Base-by-base conservation (phyloP, 2,329 filamentous ascomycete species). In the Pyrenochaeta sp. region DNA sequence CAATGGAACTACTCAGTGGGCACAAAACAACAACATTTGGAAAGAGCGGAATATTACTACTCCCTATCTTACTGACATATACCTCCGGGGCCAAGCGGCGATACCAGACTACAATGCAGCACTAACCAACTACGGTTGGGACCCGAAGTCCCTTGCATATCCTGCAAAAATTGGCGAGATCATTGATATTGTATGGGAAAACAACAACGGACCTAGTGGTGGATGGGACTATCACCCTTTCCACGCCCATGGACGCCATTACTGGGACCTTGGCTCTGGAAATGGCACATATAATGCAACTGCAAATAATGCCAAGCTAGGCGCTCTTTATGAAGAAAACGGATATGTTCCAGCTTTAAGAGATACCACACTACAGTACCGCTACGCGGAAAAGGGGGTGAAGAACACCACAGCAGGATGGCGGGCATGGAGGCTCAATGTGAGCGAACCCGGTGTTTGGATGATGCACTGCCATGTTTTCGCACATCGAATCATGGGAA, bases 391-490 rank as follows among this genome's bases (percentile, higher is more conserved):
- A 3, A 72, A 71, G 17, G 76, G 74, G 0, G 51, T 51, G 2
- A 61, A 74, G 0, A 67, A 75, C 3, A 60, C 71, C 5, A 74
- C 73, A 2, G 71, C 75, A 0, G 82, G 83, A 0, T 87, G 84
- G 84, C 71, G 83, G 14, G 83, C 76, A 0, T 86, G 83, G 84
- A 72, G 84, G 7, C 65, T 85, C 1, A 71, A 80, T 3, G 77
- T 84, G 2, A 24, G 44, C 17, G 30, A 45, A 13, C 29, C 43
- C 2, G 41, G 43, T 13, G 35, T 37, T 14, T 85, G 81, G 81
- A 80, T 85, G 80, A 71, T 85, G 50, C 82, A 85, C 61, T 85
- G 82, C 50, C 82, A 85, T 60, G 76, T 80, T 11, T 51, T 81
- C 35, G 76, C 78, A 40, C 82, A 85, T 59, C 81, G 82, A 75